Evolutionary conservation across 345 rosid genomes (phyloP).

Genomic region (Alliaria petiolata): DNA sequence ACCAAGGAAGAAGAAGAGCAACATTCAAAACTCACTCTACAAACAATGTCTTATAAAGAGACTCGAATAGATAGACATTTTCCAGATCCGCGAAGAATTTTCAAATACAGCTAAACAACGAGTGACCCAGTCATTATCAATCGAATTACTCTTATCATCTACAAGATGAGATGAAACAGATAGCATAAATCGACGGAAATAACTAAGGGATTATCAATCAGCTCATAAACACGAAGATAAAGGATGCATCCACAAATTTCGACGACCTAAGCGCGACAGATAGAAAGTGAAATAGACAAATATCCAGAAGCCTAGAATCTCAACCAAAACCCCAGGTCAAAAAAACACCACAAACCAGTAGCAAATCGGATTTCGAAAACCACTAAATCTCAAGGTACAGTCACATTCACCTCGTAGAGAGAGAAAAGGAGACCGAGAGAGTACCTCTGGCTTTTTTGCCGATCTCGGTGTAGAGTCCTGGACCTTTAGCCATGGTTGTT

Average conservation of each 20-base stretch:
- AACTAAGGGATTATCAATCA: not conserved
- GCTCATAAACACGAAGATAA: not conserved
- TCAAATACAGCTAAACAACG: not conserved
- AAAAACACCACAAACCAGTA: not conserved
- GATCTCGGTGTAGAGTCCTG: constrained; percentile 90
- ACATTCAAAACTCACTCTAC: not conserved
- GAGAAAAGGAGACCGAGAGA: not conserved
- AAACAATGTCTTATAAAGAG: not conserved
- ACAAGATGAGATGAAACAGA: not conserved
- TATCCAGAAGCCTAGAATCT: not conserved
- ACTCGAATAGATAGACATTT: too few relatives aligned
- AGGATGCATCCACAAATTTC: too few relatives aligned
- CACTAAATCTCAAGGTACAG: not conserved
- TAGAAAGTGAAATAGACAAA: not conserved
- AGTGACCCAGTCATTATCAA: not conserved
- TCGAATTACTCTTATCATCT: not conserved
- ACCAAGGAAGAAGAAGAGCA: not conserved
- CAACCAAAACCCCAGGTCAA: not conserved
- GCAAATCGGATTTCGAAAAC: not conserved
- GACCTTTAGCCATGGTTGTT: constrained; percentile 73
- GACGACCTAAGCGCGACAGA: not conserved
- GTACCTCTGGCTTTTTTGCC: constrained; percentile 91
- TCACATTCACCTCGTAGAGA: not conserved
- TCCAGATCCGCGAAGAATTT: not conserved
- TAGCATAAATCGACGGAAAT: not conserved